Base-by-base conservation (phyloP, 768 basidiomycete species). In the Termitomyces sp. region DNA sequence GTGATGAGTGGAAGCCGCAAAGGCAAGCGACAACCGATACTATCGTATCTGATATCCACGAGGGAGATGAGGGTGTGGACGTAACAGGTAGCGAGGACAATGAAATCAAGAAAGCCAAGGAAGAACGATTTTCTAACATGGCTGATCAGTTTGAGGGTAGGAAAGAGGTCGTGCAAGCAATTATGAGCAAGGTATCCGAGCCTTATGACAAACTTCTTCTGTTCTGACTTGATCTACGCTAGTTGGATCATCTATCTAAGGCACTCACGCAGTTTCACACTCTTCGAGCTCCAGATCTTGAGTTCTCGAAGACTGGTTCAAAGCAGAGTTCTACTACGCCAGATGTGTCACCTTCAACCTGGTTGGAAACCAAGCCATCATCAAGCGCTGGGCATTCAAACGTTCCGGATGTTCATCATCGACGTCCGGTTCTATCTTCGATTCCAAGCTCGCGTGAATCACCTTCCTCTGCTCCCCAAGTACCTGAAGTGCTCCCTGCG, bases 61-160 rank as follows among this genome's bases (percentile, higher is more conserved):
- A 74, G 44, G 75, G 74, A 57, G 79, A 80, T 54, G 80, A 81
- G 60, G 78, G 75, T 15, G 77, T 79, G 24, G 81, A 78, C 47
- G 78, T 79, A 39, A 73, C 73, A 69, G 68, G 73, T 54, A 81
- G 81, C 53, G 80, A 83, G 54, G 84, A 83, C 59, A 79, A 79
- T 44, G 78, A 84, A 64, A 78, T 75, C 58, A 79, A 74, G 61
- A 78, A 71, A 64, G 78, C 77, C 55, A 75, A 85, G 54, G 87
- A 87, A 61, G 82, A 81, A 53, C 85, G 90, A 65, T 91, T 92
- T 68, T 78, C 80, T 7, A 83, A 76, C 60, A 74, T 90, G 36
- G 80, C 86, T 8, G 79, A 82, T 56, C 84, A 85, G 63, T 91
- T 92, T 66, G 79, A 82, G 52, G 85, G 84, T 28, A 78, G 86